A percentile compares a stretch with the other conserved stretches of the same genome.
Conservation (phyloP, 345 rosid genomes). For the Eucalyptus polyanthemos region DNA sequence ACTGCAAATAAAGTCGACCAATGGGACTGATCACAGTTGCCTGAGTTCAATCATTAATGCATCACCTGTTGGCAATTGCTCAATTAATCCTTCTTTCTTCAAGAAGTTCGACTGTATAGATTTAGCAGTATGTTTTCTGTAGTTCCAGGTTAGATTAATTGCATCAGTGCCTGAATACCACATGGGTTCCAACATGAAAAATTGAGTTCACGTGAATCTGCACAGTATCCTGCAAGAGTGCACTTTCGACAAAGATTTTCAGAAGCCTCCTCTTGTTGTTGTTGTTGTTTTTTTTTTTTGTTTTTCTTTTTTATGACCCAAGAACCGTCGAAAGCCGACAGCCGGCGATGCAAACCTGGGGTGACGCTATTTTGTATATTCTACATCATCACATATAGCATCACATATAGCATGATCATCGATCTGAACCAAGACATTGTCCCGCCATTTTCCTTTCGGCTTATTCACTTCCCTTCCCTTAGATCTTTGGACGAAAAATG, state of each 20-base stretch:
- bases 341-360: no score
- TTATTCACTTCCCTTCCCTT: no score
- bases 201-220: conserved; percentile 92
- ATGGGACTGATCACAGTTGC: conserved; percentile 32
- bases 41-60: conserved; percentile 46
- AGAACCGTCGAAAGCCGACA: no score
- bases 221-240: conserved; percentile 52
- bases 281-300: no score
- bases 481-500: no score
- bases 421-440: no score
- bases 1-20: neutral
- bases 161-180: conserved; percentile 93
- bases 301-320: no score
- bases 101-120: conserved; percentile 56
- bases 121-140: conserved; percentile 29
- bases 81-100: conserved; percentile 59
- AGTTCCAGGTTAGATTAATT: conserved; percentile 57
- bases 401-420: no score
- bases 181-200: conserved; percentile 55
- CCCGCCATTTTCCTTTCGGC: no score
- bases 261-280: conserved; percentile 31
- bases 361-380: no score
- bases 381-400: no score
- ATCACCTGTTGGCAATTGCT: conserved; percentile 41
- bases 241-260: conserved; percentile 55